Evolutionary conservation across 2,329 filamentous ascomycete genomes (phyloP).

Genomic region (Akanthomyces lecanii): DNA sequence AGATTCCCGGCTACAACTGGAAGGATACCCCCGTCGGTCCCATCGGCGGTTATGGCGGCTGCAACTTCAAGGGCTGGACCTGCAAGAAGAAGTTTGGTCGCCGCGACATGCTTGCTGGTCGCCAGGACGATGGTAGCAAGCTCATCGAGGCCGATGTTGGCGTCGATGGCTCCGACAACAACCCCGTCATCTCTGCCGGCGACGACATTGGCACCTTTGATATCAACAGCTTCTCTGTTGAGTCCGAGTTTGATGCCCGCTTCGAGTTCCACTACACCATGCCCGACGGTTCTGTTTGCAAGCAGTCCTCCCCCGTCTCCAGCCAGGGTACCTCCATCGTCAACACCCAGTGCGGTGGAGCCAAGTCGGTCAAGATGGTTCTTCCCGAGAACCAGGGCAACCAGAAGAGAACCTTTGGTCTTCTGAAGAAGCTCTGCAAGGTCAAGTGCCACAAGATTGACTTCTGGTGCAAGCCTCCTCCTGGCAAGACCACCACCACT

Average conservation of each 20-base stretch:
- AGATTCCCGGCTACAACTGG: slow-evolving; percentile 71
- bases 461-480: slow-evolving; percentile 61
- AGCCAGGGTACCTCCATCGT: slow-evolving; percentile 63
- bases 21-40: slow-evolving; percentile 54
- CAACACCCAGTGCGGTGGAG: slow-evolving; percentile 91
- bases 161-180: slow-evolving; percentile 30
- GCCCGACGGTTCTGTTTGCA: slow-evolving; percentile 77
- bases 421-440: slow-evolving; percentile 55
- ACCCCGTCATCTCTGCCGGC: slow-evolving; percentile 31
- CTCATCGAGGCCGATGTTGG: slow-evolving; percentile 55
- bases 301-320: slow-evolving; percentile 67
- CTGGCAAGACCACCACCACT: slow-evolving; percentile 17
- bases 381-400: slow-evolving; percentile 37
- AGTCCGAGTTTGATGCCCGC: slow-evolving; percentile 69
- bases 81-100: slow-evolving; percentile 58
- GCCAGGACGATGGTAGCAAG: slow-evolving; percentile 53
- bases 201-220: slow-evolving; percentile 59
- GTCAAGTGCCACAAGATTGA: slow-evolving; percentile 74
- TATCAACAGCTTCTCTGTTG: slow-evolving; percentile 68
- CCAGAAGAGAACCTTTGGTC: slow-evolving; percentile 49
- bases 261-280: slow-evolving; percentile 85
- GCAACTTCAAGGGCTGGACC: slow-evolving; percentile 68
- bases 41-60: slow-evolving; percentile 65
- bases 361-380: slow-evolving; percentile 72
- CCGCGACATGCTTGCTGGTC: slow-evolving; percentile 49